Conservation (phyloP, 2,329 filamentous ascomycete genomes). For the Diaporthe sp. region DNA sequence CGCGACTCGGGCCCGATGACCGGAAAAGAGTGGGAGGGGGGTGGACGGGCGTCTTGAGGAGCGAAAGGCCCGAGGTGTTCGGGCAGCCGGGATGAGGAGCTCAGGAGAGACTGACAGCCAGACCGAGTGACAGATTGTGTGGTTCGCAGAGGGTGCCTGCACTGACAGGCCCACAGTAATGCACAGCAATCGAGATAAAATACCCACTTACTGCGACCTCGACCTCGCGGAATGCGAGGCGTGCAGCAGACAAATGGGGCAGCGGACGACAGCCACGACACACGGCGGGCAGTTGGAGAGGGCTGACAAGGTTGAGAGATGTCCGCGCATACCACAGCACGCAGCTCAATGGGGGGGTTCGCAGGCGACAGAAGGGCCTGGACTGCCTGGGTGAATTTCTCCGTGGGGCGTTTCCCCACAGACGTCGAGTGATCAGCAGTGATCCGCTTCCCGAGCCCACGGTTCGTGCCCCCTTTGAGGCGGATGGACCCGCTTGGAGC, state of each 20-base stretch:
- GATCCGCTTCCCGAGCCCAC: conserved; percentile 31
- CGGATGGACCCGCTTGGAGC: conserved; percentile 12
- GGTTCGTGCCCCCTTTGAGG: conserved; percentile 16
- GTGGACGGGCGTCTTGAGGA: not conserved
- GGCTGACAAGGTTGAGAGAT: conserved; percentile 12
- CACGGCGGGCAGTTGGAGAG: not conserved
- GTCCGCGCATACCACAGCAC: not conserved
- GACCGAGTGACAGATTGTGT: not conserved
- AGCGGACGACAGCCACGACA: not conserved
- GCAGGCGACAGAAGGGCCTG: conserved; percentile 27
- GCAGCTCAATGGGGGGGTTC: not conserved
- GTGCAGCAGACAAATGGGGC: not conserved
- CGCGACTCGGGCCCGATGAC: conserved; percentile 7
- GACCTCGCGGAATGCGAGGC: not conserved
- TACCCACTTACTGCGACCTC: not conserved
- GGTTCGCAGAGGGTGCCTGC: not conserved
- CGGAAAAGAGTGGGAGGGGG: not conserved
- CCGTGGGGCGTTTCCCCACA: conserved; percentile 35
- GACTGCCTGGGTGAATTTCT: conserved; percentile 27
- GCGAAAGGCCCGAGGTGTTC: conserved; percentile 18
- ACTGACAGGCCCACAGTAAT: conserved; percentile 1
- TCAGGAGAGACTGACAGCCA: conserved; percentile 9
- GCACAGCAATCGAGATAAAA: conserved; percentile 21
- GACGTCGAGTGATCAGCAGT: conserved; percentile 31
- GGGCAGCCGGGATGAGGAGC: not conserved